Conservation (phyloP, 805 yeast genomes). For the Komagataella ulmi region DNA sequence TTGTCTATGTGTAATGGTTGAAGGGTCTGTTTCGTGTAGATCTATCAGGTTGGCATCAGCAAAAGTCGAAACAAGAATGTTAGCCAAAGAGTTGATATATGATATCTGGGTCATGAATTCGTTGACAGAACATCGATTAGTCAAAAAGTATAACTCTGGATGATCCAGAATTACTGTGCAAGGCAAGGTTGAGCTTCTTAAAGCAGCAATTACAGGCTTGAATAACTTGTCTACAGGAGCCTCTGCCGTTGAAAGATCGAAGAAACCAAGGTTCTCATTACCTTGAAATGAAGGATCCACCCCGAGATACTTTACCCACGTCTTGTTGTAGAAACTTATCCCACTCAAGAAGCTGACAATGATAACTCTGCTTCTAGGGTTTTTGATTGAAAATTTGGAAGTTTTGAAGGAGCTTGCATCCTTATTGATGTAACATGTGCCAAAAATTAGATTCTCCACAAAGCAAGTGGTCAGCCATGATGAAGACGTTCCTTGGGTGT, state of each 20-base stretch:
- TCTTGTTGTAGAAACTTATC: constrained; percentile 15
- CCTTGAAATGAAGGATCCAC: constrained; percentile 18
- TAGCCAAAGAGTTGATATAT: not conserved
- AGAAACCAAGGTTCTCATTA: constrained; percentile 1
- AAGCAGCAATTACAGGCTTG: not conserved
- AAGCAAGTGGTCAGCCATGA: constrained; percentile 48
- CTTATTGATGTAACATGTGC: constrained; percentile 26
- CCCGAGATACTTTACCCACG: constrained; percentile 20
- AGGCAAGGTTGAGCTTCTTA: not conserved
- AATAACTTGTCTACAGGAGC: not conserved
- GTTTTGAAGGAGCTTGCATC: constrained; percentile 4
- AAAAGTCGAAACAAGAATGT: not conserved
- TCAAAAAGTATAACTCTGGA: not conserved
- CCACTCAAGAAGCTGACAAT: constrained; percentile 20
- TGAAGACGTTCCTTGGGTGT: constrained; percentile 42
- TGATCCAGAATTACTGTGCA: not conserved
- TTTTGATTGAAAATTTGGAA: not conserved
- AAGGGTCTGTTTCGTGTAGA: constrained; percentile 6
- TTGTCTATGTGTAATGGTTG: constrained; percentile 15
- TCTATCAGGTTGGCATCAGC: not conserved
- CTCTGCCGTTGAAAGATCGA: not conserved
- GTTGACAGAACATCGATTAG: not conserved
- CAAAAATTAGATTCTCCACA: constrained; percentile 35
- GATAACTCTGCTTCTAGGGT: constrained; percentile 19
- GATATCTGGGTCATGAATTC: not conserved